These are phyloP conservation scores for Pseudogymnoascus sp. DNA, from an alignment of 2,329 filamentous ascomycete genomes.

Conservation along the genomic window DNA sequence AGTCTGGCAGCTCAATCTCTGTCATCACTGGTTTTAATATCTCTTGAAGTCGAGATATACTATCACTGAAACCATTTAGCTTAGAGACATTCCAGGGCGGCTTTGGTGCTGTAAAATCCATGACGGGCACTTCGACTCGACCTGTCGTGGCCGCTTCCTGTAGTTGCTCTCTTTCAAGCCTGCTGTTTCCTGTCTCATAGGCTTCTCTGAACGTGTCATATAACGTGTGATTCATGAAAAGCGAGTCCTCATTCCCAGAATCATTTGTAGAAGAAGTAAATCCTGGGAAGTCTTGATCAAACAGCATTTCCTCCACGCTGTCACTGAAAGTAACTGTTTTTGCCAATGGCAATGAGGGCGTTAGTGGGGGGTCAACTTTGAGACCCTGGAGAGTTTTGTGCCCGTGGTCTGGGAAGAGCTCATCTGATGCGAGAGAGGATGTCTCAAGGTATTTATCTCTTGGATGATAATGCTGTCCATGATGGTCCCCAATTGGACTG, in stretches of 20 bases:
- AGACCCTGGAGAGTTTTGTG: constrained; percentile 17
- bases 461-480: neutral
- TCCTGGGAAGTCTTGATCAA: constrained; percentile 10
- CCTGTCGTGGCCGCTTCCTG: constrained; percentile 31
- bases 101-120: constrained; percentile 36
- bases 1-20: constrained; percentile 25
- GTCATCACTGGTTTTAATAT: constrained; percentile 23
- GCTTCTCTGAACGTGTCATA: constrained; percentile 18
- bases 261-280: neutral
- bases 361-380: constrained; percentile 27
- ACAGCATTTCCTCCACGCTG: constrained; percentile 20
- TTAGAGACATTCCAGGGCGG: constrained; percentile 39
- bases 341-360: constrained; percentile 19
- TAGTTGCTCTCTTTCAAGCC: constrained; percentile 27
- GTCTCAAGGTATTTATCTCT: neutral
- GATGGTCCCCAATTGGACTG: neutral
- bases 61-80: neutral
- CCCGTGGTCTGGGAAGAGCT: neutral
- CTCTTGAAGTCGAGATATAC: constrained; percentile 20
- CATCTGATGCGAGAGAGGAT: neutral
- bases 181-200: constrained; percentile 16
- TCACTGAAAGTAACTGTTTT: constrained; percentile 25
- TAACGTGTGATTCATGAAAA: neutral
- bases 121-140: constrained; percentile 39
- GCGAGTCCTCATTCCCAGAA: neutral